Conservation (phyloP, 768 basidiomycete species). For the Fomitopsis serialis region DNA sequence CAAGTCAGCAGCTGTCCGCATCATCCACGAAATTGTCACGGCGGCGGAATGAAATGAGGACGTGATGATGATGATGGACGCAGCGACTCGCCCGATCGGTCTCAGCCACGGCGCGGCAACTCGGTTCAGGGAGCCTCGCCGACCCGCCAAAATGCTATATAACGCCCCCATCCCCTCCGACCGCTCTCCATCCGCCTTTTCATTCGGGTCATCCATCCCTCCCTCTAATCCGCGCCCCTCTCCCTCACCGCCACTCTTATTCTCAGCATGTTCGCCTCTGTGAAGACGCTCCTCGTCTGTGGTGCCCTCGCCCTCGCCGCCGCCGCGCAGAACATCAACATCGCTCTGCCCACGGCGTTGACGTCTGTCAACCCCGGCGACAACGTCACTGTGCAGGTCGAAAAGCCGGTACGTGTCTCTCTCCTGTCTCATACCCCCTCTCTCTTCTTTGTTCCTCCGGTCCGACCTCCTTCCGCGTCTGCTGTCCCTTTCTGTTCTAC, state of each 20-base stretch:
- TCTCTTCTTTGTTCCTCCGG: background rate
- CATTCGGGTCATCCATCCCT: background rate
- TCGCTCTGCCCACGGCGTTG: slow-evolving; percentile 23
- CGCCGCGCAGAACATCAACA: slow-evolving; percentile 27
- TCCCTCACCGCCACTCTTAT: background rate
- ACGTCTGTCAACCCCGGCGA: slow-evolving; percentile 19
- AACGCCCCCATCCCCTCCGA: background rate
- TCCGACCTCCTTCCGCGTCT: background rate
- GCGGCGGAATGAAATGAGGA: background rate
- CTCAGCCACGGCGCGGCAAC: background rate
- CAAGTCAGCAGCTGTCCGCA: background rate
- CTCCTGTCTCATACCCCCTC: too few species aligned
- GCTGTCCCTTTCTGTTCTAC: background rate
- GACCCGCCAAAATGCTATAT: background rate
- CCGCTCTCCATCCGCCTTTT: background rate
- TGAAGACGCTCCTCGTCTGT: slow-evolving; percentile 12
- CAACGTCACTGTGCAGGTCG: slow-evolving; percentile 29
- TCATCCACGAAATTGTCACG: background rate
- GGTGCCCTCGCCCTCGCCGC: slow-evolving; percentile 15
- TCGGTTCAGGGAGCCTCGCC: background rate
- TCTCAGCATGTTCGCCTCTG: slow-evolving; percentile 1
- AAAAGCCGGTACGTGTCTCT: slow-evolving; percentile 25
- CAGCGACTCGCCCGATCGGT: background rate
- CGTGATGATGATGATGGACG: background rate
- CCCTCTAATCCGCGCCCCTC: background rate